Conservation (phyloP, 148 eudicot genomes). For the Rhododendron ovatum region DNA sequence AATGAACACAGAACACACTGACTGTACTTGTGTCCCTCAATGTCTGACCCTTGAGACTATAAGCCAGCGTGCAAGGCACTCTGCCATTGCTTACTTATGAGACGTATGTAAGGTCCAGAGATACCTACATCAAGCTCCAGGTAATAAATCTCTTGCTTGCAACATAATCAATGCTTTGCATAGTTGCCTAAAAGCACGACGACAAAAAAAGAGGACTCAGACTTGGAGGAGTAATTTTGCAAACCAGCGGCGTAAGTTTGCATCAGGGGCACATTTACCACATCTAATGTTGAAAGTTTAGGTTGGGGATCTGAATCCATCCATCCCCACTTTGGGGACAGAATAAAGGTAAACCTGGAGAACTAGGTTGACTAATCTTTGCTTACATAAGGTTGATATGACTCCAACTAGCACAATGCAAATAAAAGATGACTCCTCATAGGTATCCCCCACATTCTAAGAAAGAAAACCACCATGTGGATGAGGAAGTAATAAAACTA, state of each 20-base stretch:
- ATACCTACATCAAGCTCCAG: not conserved
- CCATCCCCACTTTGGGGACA: not conserved
- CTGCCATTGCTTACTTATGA: not conserved
- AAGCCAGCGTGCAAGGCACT: not conserved
- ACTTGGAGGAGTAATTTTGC: not conserved
- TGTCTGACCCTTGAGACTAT: not conserved
- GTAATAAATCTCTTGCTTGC: not conserved
- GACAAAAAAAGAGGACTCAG: not conserved
- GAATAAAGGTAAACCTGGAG: not conserved
- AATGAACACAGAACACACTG: not conserved
- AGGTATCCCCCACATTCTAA: not conserved
- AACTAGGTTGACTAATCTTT: not conserved
- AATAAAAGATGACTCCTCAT: not conserved
- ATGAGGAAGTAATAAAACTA: not conserved
- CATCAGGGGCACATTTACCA: not conserved
- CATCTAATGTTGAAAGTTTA: not conserved
- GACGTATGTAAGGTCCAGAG: not conserved
- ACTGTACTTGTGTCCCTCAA: not conserved
- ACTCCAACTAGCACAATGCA: not conserved
- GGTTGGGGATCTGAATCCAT: not conserved
- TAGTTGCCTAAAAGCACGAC: not conserved
- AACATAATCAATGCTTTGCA: not conserved
- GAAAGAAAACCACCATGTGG: not conserved
- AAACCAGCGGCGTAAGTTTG: not conserved
- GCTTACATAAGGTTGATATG: not conserved